Evolutionary conservation across 768 basidiomycete genomes (phyloP), one percentile per base, ranked within the genome.

Genomic region (Boletus sp.): DNA sequence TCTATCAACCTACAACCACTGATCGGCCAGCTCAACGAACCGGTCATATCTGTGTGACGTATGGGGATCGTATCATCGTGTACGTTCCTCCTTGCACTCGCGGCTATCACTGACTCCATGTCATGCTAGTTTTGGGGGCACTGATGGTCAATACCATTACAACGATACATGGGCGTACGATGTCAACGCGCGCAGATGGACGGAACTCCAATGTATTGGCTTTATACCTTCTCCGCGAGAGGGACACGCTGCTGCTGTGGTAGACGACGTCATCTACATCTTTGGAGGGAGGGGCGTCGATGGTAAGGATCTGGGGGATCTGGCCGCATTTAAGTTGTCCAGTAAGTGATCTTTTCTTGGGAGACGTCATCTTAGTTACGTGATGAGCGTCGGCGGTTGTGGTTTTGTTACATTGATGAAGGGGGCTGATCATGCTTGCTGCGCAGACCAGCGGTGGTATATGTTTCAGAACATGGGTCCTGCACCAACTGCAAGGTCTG

Each of bases 401-500:
- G 30, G 33, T 47, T 35, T 44, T 36, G 10, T 58, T 5, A 42
- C 41, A 36, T 35, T 49, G 62, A 50, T 30, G 41, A 58, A 47
- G 17, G 35, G 37, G 15, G 46, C 58, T 70, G 53, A 71, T 53
- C 7, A 30, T 56, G 2, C 14, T 52, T 47, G 17, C 4, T 50
- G 44, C 46, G 32, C 69, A 98, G 96, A 94, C 73, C 92, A 94
- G 67, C 82, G 97, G 64, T 99, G 97, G 97, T 99, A 95, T 76
- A 98, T 95, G 93, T 99, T 99, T 78, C 94, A 98, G 73, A 97
- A 98, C 69, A 99, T 99, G 97, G 97, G 97, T 0, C 96, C 96
- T 17, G 84, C 92, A 15, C 97, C 97, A 1, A 87, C 80, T 40
- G 92, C 93, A 3, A 83, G 97, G 49, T 95, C 93, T 9, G 97